Conservation (phyloP, 345 rosid species). For the Rhizophora mangle region DNA sequence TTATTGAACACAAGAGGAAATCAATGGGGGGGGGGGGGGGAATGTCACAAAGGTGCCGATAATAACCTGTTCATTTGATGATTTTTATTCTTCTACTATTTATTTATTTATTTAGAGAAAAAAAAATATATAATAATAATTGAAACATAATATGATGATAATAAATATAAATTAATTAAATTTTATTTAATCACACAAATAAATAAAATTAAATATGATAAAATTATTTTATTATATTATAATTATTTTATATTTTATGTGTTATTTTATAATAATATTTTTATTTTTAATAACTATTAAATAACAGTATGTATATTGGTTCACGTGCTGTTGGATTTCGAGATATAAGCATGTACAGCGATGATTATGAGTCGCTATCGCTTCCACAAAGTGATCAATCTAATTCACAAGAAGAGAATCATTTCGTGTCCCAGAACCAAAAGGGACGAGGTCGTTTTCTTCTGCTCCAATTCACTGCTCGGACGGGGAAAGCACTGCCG, state of each 20-base stretch:
- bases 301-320: neutral
- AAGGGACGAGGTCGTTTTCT: neutral
- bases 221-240: too few species aligned
- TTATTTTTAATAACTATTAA: too few species aligned
- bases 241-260: too few species aligned
- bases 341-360: constrained; percentile 10
- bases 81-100: neutral
- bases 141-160: too few species aligned
- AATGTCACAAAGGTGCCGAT: constrained; percentile 18
- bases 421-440: neutral
- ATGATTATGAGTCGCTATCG: constrained; percentile 6
- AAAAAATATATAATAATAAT: too few species aligned
- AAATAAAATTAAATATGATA: too few species aligned
- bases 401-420: constrained; percentile 14
- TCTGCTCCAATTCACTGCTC: neutral
- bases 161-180: too few species aligned
- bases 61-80: constrained; percentile 10
- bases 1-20: constrained; percentile 9
- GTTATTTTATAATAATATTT: too few species aligned
- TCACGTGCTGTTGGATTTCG: constrained; percentile 31
- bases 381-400: constrained; percentile 3
- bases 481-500: neutral
- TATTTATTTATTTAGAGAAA: too few species aligned
- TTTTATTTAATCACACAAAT: too few species aligned
- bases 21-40: too few species aligned